Evolutionary conservation across 805 yeast genomes (phyloP), one percentile per base, ranked within the genome.

Genomic region (Candida sithepensis): DNA sequence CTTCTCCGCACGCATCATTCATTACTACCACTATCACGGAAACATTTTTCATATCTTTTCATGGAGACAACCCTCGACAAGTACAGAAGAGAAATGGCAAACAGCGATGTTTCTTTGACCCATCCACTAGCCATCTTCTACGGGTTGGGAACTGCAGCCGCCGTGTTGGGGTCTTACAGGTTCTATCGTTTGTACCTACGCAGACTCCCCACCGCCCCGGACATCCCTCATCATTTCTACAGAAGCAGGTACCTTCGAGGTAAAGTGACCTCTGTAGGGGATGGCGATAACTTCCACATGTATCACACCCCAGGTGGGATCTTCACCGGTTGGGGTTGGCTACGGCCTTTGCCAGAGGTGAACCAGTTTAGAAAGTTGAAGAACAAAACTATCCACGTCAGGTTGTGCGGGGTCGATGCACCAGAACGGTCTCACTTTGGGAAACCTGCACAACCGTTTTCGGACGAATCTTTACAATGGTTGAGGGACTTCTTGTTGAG

Each of bases 351-450:
- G 0, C 98, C 98, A 0, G 65, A 68, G 10, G 66, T 75, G 5
- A 76, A 77, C 57, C 64, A 63, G 42, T 66, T 66, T 39, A 60
- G 66, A 47, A 57, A 76, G 68, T 63, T 81, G 34, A 79, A 81
- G 52, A 78, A 78, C 50, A 73, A 83, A 53, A 94, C 99, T 0
- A 70, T 94, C 33, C 83, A 85, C 65, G 79, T 94, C 4, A 73
- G 99, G 42, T 69, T 94, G 19, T 86, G 94, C 66, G 99, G 97
- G 0, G 84, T 92, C 14, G 99, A 94, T 73, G 99, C 99, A 0
- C 99, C 99, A 1, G 99, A 94, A 61, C 72, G 95, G 39, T 79
- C 96, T 1, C 97, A 94, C 70, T 94, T 88, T 66, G 99, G 99
- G 1, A 85, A 86, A 50, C 90, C 95, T 0, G 85, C 96, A 0